phyloP scores from a whole-genome alignment of 345 rosid genomes.

The Garcia nutans region DNA sequence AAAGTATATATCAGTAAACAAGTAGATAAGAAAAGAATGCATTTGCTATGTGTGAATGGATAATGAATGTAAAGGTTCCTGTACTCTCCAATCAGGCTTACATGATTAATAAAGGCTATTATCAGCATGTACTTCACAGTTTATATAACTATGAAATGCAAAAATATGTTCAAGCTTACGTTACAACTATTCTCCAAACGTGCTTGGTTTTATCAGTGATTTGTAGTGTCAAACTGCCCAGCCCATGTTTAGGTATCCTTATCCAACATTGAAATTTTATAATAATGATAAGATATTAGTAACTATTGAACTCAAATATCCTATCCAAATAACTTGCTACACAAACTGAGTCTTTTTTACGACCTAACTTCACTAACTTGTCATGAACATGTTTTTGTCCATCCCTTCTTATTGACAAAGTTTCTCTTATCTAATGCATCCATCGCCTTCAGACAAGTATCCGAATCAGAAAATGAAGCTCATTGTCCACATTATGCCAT shows the following conservation, averaged over 20 bases:
- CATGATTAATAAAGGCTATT: neutral
- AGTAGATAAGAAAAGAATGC: neutral
- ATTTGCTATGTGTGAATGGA: neutral
- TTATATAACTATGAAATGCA: neutral
- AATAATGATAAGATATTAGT: too few relatives aligned
- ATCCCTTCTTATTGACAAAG: neutral
- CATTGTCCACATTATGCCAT: neutral
- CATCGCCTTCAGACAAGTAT: neutral
- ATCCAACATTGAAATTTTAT: too few relatives aligned
- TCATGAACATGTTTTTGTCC: neutral
- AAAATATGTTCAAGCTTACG: neutral
- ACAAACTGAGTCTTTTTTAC: neutral
- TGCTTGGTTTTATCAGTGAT: neutral
- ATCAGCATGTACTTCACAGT: neutral
- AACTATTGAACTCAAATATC: too few relatives aligned
- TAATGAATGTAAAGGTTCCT: too few relatives aligned
- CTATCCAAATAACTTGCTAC: too few relatives aligned
- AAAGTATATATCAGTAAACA: neutral
- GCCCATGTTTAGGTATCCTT: too few relatives aligned
- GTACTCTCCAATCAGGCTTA: neutral
- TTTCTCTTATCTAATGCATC: neutral
- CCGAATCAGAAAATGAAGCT: neutral
- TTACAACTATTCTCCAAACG: neutral
- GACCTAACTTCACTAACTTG: neutral
- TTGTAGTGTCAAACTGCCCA: too few relatives aligned